Conservation (phyloP, 305 asterid genomes). For the Fraxinus xanthoxyloides region DNA sequence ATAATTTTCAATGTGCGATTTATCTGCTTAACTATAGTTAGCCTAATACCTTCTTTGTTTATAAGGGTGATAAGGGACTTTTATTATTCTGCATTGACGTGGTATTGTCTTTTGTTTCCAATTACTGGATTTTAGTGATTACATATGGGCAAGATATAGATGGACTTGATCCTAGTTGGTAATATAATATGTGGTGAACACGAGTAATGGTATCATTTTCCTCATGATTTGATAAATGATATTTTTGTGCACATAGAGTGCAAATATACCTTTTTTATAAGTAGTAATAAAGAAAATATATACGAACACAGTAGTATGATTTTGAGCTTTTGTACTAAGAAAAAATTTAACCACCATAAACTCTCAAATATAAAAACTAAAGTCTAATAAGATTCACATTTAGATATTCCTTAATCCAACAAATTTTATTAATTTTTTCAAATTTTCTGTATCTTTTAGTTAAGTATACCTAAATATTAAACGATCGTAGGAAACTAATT, state of each 20-base stretch:
- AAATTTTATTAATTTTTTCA: neutral
- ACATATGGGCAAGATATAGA: neutral
- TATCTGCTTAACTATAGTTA: conserved; percentile 1
- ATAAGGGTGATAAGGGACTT: neutral
- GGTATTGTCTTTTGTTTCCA: neutral
- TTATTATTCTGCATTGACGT: neutral
- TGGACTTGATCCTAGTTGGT: neutral
- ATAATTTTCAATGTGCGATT: neutral
- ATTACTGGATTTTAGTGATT: neutral
- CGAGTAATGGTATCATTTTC: neutral
- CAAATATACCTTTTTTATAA: neutral
- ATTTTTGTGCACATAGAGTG: neutral
- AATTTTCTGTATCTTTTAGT: neutral
- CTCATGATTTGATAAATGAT: neutral
- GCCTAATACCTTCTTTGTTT: neutral
- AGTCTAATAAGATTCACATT: neutral
- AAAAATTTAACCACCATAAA: neutral
- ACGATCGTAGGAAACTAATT: neutral
- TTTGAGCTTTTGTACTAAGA: neutral
- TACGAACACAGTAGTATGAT: neutral
- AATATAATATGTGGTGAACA: neutral
- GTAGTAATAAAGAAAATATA: neutral
- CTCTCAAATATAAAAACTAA: neutral
- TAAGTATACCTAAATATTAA: neutral
- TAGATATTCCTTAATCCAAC: neutral